These are phyloP conservation scores for Ogataea chonburiensis DNA, from an alignment of 805 yeast species.

Conservation along the genomic window DNA sequence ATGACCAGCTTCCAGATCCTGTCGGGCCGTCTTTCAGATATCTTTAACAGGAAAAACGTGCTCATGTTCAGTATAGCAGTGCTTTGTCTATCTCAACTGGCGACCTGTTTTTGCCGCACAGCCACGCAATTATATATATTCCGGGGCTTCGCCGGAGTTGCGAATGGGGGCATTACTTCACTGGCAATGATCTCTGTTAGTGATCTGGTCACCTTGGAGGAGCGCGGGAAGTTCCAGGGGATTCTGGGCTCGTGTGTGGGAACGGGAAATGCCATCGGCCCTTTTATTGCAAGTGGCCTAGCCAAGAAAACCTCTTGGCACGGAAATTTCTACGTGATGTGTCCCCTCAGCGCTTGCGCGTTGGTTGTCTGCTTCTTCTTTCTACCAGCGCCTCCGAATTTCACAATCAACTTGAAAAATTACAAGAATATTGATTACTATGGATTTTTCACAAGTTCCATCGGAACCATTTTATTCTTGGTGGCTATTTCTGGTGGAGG, in stretches of 20 bases:
- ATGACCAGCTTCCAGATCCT: conserved; percentile 51
- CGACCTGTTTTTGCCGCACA: conserved; percentile 51
- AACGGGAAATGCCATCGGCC: conserved; percentile 53
- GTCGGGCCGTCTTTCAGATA: conserved; percentile 54
- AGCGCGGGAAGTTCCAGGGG: conserved; percentile 59
- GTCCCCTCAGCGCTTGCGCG: conserved; percentile 41
- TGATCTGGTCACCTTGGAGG: conserved; percentile 51
- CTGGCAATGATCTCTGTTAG: conserved; percentile 52
- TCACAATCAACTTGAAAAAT: conserved; percentile 35
- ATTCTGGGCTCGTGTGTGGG: conserved; percentile 52
- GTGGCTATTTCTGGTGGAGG: conserved; percentile 68
- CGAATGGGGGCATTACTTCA: conserved; percentile 52
- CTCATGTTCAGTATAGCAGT: conserved; percentile 40
- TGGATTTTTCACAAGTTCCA: conserved; percentile 50
- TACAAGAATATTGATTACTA: conserved; percentile 49
- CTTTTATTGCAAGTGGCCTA: conserved; percentile 53
- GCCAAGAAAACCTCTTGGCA: conserved; percentile 47
- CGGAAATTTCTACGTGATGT: conserved; percentile 48
- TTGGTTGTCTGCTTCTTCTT: conserved; percentile 31
- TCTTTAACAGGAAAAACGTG: conserved; percentile 50
- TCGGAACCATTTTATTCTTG: conserved; percentile 48
- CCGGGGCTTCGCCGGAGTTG: conserved; percentile 56
- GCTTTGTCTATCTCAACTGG: conserved; percentile 44
- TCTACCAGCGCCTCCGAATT: conserved; percentile 37
- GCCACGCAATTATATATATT: conserved; percentile 49